phyloP scores from a whole-genome alignment of 2,329 filamentous ascomycete genomes.

The Penicillium sp. region DNA sequence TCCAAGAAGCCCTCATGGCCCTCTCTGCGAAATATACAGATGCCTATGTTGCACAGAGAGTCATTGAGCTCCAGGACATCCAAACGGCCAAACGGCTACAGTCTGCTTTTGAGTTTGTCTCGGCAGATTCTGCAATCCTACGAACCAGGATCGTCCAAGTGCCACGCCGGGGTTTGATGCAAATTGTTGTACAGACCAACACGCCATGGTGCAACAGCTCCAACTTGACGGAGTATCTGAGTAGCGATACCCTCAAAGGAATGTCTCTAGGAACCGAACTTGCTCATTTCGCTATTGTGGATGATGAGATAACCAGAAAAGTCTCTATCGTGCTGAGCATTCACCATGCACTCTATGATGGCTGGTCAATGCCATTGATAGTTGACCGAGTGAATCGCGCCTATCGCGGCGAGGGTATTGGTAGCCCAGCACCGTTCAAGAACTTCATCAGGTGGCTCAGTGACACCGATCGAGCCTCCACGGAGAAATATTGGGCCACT shows the following conservation, averaged over 20 bases:
- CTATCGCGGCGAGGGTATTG: constrained; percentile 17
- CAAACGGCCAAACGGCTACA: constrained; percentile 29
- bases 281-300: background rate
- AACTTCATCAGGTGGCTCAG: constrained; percentile 52
- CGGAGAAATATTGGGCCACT: constrained; percentile 50
- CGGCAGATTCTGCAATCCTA: constrained; percentile 37
- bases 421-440: constrained; percentile 40
- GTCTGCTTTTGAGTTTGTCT: constrained; percentile 32
- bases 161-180: constrained; percentile 14
- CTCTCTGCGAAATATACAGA: constrained; percentile 36
- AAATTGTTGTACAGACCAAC: constrained; percentile 22
- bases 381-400: constrained; percentile 29
- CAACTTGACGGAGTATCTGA: background rate
- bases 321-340: constrained; percentile 23
- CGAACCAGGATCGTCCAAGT: constrained; percentile 36
- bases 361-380: constrained; percentile 37
- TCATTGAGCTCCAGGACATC: constrained; percentile 30
- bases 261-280: constrained; percentile 2
- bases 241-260: background rate
- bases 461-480: constrained; percentile 39
- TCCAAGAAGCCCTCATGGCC: constrained; percentile 37
- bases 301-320: background rate
- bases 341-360: constrained; percentile 44
- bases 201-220: background rate
- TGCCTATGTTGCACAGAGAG: constrained; percentile 41